phyloP scores from a whole-genome alignment of 2,329 filamentous ascomycete species.

The Colletotrichum paranaense region DNA sequence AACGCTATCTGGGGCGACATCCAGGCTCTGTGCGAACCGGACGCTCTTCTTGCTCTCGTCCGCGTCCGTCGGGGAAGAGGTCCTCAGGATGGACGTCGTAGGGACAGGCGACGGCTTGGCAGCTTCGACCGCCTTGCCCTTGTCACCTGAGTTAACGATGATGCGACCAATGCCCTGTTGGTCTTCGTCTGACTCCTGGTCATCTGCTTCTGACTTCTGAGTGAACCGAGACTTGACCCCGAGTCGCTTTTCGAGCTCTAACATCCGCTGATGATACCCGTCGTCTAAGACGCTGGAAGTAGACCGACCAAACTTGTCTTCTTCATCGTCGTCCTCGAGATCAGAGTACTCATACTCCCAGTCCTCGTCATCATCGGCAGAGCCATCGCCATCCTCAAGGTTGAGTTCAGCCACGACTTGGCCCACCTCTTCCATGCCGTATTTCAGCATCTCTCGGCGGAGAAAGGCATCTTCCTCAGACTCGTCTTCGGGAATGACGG shows the following conservation, averaged over 20 bases:
- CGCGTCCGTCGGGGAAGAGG: constrained; percentile 30
- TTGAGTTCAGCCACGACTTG: constrained; percentile 93
- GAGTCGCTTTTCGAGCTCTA: constrained; percentile 82
- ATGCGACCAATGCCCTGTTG: constrained; percentile 68
- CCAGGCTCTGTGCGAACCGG: constrained; percentile 80
- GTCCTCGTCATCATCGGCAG: constrained; percentile 62
- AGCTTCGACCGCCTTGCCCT: constrained; percentile 8
- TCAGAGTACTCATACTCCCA: constrained; percentile 61
- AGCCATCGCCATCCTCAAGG: constrained; percentile 74
- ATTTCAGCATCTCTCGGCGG: constrained; percentile 89
- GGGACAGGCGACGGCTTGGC: constrained; percentile 16
- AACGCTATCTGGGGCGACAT: constrained; percentile 66
- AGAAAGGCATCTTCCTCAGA: constrained; percentile 82
- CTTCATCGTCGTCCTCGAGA: constrained; percentile 71
- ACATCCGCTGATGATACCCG: constrained; percentile 85
- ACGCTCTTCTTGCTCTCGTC: constrained; percentile 74
- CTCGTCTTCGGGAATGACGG: constrained; percentile 79
- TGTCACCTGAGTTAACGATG: constrained; percentile 52
- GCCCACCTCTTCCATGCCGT: constrained; percentile 88
- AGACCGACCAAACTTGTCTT: constrained; percentile 82
- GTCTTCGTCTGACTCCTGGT: constrained; percentile 50
- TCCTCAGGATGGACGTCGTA: constrained; percentile 33
- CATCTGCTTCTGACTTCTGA: constrained; percentile 48
- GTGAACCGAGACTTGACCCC: constrained; percentile 65
- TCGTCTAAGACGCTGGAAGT: constrained; percentile 75